Conservation (phyloP, 2,329 filamentous ascomycete genomes). For the Macrophomina pseudophaseolina region DNA sequence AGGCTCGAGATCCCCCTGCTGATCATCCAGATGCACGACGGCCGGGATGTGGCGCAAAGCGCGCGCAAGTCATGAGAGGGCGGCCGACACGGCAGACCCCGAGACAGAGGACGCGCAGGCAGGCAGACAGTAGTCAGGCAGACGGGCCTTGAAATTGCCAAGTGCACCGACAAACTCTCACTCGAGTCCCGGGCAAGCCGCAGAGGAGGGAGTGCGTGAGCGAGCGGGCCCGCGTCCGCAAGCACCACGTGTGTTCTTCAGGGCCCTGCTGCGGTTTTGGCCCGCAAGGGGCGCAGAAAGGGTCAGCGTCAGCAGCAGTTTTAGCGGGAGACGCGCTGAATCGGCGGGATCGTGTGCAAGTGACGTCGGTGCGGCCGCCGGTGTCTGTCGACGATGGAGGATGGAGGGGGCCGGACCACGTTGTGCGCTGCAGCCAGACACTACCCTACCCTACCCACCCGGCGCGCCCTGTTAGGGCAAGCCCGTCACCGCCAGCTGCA, state of each 20-base stretch:
- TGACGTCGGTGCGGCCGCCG: constrained; percentile 15
- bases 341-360: constrained; percentile 8
- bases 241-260: background rate
- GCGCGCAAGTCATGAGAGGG: background rate
- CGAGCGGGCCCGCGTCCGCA: background rate
- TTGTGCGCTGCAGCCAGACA: constrained; percentile 10
- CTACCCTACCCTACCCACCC: too few relatives aligned
- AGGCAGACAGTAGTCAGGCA: background rate
- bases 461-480: background rate
- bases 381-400: background rate
- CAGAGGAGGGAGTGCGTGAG: background rate
- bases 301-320: constrained; percentile 11
- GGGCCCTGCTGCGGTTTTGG: constrained; percentile 12
- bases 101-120: constrained; percentile 8
- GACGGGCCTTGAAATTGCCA: constrained; percentile 15
- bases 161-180: constrained; percentile 3
- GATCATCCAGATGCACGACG: constrained; percentile 23
- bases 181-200: constrained; percentile 1
- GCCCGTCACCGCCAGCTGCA: constrained; percentile 8
- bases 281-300: background rate
- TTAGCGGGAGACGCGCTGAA: background rate
- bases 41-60: constrained; percentile 22
- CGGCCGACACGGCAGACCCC: background rate
- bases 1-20: constrained; percentile 20
- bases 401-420: constrained; percentile 1